Base-by-base conservation (phyloP, 192 early-diverging fungal genomes). In the Backusella circina region DNA sequence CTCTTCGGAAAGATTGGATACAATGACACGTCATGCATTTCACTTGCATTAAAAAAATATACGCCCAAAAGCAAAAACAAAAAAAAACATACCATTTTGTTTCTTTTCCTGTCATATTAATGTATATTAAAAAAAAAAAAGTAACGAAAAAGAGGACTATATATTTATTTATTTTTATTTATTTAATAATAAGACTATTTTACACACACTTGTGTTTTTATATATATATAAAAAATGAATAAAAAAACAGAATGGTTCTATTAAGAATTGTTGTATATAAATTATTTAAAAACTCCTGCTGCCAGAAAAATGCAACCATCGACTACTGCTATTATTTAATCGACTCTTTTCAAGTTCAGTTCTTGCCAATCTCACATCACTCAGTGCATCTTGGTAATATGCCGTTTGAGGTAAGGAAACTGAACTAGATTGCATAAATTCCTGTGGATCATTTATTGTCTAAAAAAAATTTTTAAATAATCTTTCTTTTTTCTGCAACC, bases 1-100 rank as follows among this genome's bases (percentile, higher is more conserved):
- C 74, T 89, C 91, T 44, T 89, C 87, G 0, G 92, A 92, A 73
- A 83, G 87, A 13, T 74, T 88, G 57, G 65, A 47, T 37, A 74
- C 71, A n/a, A 83, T 83, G 79, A 77, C 76, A 28, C 37, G 75
- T n/a, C 77, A 83, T 61, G 82, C 82, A 47, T 83, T 83, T 47
- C 78, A 77, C 72, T 66, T 83, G 39, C n/a, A 75, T 70, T 80
- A 70, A 74, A 30, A 13, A 41, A 41, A 37, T n/a, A n/a, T n/a
- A n/a, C n/a, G n/a, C n/a, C 7, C 37, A 2, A 51, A 21, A 5
- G 16, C 18, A 54, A 10, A 10, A 0, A 23, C 6, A 54, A 54
- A 16, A 50, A 50, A 50, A 50, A 5, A n/a, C 44, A 57, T 57
- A 57, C 51, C 21, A 57, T 57, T 57, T 57, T 26, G 3, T 57